Evolutionary conservation across 2,329 filamentous ascomycete species (phyloP).

Genomic region (Amesomyces nigricolor): DNA sequence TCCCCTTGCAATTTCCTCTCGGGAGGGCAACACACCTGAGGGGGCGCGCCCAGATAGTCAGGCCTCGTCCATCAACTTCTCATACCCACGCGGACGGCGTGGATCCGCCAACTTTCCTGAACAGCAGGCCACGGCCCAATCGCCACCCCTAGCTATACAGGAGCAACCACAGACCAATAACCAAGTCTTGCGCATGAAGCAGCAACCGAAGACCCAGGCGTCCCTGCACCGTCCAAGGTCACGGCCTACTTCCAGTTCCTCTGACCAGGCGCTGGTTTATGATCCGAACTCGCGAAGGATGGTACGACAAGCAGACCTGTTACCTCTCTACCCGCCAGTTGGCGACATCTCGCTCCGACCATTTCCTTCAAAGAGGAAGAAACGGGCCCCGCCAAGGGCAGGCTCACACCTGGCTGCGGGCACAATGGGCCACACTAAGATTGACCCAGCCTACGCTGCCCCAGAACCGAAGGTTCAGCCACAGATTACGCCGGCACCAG

Average conservation of each 20-base stretch:
- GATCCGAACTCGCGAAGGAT: conserved; percentile 62
- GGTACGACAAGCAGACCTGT: conserved; percentile 44
- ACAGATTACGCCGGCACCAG: not conserved
- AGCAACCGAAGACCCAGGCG: conserved; percentile 5
- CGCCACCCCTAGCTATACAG: conserved; percentile 7
- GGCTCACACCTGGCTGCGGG: conserved; percentile 47
- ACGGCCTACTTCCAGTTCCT: conserved; percentile 25
- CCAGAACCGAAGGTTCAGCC: not conserved
- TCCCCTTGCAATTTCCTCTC: conserved; percentile 18
- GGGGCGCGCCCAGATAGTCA: conserved; percentile 43
- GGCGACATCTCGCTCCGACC: conserved; percentile 38
- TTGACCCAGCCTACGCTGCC: conserved; percentile 25
- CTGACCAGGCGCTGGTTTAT: conserved; percentile 49
- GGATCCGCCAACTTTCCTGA: conserved; percentile 36
- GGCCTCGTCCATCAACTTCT: conserved; percentile 51
- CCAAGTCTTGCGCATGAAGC: conserved; percentile 18
- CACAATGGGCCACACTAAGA: conserved; percentile 47
- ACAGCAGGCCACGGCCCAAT: not conserved
- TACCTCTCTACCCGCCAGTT: conserved; percentile 39
- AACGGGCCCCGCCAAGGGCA: conserved; percentile 33
- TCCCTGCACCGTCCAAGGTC: conserved; percentile 20
- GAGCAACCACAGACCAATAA: conserved; percentile 1
- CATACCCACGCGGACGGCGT: conserved; percentile 45
- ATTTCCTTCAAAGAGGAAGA: conserved; percentile 36
- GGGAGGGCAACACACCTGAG: conserved; percentile 18